These are phyloP conservation scores for Cucumis sativus DNA, from an alignment of 306 rosid species.

Conservation along the genomic window DNA sequence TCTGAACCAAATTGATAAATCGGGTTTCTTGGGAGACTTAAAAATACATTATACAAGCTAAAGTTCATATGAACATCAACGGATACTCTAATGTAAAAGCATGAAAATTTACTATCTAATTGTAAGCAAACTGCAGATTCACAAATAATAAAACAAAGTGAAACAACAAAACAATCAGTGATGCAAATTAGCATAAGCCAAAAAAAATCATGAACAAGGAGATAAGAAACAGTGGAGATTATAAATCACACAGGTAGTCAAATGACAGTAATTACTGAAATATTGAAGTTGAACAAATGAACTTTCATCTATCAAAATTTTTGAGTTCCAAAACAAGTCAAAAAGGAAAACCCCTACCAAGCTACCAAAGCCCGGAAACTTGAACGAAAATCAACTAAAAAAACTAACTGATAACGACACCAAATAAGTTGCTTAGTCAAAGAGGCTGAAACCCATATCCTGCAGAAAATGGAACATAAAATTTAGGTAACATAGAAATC, in stretches of 20 bases:
- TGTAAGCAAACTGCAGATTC: not conserved
- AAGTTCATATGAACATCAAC: too few species aligned
- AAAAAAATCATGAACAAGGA: not conserved
- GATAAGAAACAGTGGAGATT: not conserved
- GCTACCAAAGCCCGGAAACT: not conserved
- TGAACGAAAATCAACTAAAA: not conserved
- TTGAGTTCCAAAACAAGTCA: not conserved
- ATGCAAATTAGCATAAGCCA: not conserved
- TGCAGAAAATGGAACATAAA: not conserved
- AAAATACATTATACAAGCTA: too few species aligned
- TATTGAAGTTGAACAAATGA: not conserved
- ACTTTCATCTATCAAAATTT: slow-evolving; percentile 6
- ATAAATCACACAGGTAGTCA: not conserved
- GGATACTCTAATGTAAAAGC: too few species aligned
- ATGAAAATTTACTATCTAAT: too few species aligned
- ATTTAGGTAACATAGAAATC: not conserved
- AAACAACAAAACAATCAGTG: not conserved
- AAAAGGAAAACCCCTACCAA: not conserved
- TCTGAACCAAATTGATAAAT: too few species aligned
- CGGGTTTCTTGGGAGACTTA: too few species aligned
- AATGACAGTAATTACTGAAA: not conserved
- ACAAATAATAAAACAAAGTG: not conserved
- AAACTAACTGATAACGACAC: not conserved
- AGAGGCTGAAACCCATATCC: slow-evolving; percentile 17
- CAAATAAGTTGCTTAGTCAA: not conserved